These are phyloP conservation scores for Triadica sebifera DNA, from an alignment of 345 rosid genomes.

Conservation along the genomic window DNA sequence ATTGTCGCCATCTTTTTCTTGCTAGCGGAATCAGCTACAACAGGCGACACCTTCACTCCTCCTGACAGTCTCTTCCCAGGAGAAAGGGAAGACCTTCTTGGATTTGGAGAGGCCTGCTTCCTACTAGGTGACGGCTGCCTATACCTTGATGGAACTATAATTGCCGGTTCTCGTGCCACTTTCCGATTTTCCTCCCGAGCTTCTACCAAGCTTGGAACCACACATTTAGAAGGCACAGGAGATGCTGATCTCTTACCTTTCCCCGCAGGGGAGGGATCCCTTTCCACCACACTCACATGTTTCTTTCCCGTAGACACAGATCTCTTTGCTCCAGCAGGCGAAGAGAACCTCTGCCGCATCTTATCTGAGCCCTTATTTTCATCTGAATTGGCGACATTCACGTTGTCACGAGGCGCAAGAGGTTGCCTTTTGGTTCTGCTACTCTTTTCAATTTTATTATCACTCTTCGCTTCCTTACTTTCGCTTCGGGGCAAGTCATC, in stretches of 20 bases:
- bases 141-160: constrained; percentile 89
- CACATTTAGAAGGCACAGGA: constrained; percentile 84
- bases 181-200: constrained; percentile 80
- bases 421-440: constrained; percentile 40
- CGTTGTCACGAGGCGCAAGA: constrained; percentile 52
- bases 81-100: constrained; percentile 72
- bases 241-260: constrained; percentile 87
- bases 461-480: constrained; percentile 19
- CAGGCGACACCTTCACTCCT: constrained; percentile 66
- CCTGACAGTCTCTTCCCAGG: constrained; percentile 80
- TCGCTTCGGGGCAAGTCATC: constrained; percentile 12
- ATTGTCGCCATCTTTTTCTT: constrained; percentile 79
- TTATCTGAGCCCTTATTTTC: constrained; percentile 32
- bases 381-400: constrained; percentile 19
- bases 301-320: constrained; percentile 54
- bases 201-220: constrained; percentile 73
- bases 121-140: constrained; percentile 85
- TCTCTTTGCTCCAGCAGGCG: constrained; percentile 70
- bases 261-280: constrained; percentile 70
- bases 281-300: constrained; percentile 39
- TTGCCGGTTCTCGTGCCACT: constrained; percentile 67
- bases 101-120: constrained; percentile 69
- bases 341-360: constrained; percentile 56
- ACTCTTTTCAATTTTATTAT: constrained; percentile 25
- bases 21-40: constrained; percentile 59